These are phyloP conservation scores for Syzygium jambos DNA, from an alignment of 345 rosid genomes.

Conservation along the genomic window DNA sequence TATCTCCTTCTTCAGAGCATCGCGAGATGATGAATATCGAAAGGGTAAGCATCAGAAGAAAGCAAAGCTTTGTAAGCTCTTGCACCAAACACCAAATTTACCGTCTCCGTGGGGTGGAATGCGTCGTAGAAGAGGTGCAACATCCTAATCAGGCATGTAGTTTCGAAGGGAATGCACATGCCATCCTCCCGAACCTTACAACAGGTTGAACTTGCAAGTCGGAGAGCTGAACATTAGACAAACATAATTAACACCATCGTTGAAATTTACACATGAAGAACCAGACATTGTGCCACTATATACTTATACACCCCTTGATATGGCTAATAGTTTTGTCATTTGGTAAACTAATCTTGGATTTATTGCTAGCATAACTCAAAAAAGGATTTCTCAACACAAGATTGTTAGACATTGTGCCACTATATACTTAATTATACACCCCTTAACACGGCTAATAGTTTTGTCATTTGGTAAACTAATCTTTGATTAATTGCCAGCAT, in stretches of 20 bases:
- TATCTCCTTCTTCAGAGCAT: not conserved
- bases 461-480: no score
- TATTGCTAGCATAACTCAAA: no score
- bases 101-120: slow-evolving; percentile 32
- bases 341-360: no score
- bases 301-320: no score
- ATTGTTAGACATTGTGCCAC: not conserved
- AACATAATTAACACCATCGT: not conserved
- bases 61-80: slow-evolving; percentile 6
- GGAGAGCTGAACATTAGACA: not conserved
- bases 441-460: no score
- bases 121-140: slow-evolving; percentile 39
- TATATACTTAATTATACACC: not conserved
- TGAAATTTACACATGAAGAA: not conserved
- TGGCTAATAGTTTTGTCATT: no score
- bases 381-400: no score
- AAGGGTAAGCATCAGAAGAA: slow-evolving; percentile 14
- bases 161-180: slow-evolving; percentile 7
- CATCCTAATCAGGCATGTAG: slow-evolving; percentile 27
- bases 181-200: not conserved
- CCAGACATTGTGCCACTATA: not conserved
- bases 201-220: not conserved
- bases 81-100: slow-evolving; percentile 10
- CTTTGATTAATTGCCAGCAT: no score
- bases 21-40: slow-evolving; percentile 9